Evolutionary conservation across 345 rosid genomes (phyloP), one percentile per base, ranked within the genome.

Genomic region (Ceriops zippeliana): DNA sequence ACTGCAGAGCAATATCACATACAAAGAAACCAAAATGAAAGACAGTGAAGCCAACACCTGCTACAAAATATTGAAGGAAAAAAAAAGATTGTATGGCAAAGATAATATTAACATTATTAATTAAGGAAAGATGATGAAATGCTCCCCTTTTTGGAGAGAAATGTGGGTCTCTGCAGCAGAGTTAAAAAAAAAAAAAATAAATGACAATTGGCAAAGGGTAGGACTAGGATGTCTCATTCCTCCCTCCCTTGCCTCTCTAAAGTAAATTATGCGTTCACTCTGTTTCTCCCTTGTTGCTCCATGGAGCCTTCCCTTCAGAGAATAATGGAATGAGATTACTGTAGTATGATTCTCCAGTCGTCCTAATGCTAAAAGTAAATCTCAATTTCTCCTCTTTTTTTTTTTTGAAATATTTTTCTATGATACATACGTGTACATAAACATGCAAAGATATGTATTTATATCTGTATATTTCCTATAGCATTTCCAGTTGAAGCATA

Each of bases 91-190:
- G 13, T 9, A 6, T 2, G 13, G 1, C 2, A 42, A 42, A 42
- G 17, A 42, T 42, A 11, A 24, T 11, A 42, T 10, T 38, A 38
- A 38, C 15, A 11, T 38, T 2, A 11, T 10, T 42, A 1, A 11
- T 42, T 42, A 16, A 22, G 2, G 26, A 13, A 49, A 19, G 26
- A 42, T 4, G 35, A 35, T 68, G 11, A 65, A 78, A 61, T 67
- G 76, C 75, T 76, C 27, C 81, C 93, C 84, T 77, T 67, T 81
- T 78, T 73, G 73, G 82, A 70, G 59, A 89, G 13, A 22, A 22
- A 22, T 22, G 24, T 22, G 24, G 24, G 24, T 22, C 24, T 22
- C 24, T 22, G 81, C 20, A 70, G 21, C 11, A 68, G 26, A 52
- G 66, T 69, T 13, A 67, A 62, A 61, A 81, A 70, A 30, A 30